phyloP scores from a whole-genome alignment of 805 yeast genomes.

The Nakazawaea sp. region DNA sequence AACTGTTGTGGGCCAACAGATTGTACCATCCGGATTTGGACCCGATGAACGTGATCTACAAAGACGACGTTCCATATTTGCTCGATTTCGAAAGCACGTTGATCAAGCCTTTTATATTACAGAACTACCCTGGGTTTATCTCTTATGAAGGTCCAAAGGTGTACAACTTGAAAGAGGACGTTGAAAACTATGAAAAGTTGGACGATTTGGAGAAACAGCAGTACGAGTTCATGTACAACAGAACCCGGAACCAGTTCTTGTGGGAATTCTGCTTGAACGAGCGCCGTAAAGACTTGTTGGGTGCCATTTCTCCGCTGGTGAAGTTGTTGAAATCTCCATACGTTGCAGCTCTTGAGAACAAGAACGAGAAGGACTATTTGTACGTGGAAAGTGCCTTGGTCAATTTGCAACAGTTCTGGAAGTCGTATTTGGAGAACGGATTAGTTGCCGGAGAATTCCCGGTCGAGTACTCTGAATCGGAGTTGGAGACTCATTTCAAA shows the following conservation, averaged over 20 bases:
- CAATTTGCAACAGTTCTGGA: constrained; percentile 67
- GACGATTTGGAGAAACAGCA: constrained; percentile 72
- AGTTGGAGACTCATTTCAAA: constrained; percentile 48
- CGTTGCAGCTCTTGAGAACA: constrained; percentile 51
- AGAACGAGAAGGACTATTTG: constrained; percentile 50
- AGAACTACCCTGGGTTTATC: constrained; percentile 75
- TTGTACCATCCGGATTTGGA: constrained; percentile 78
- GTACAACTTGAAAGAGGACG: constrained; percentile 66
- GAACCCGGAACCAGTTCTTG: constrained; percentile 85
- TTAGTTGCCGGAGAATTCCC: constrained; percentile 55
- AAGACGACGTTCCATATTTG: constrained; percentile 39
- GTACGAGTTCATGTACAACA: constrained; percentile 77
- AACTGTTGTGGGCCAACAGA: constrained; percentile 64
- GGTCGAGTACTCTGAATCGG: constrained; percentile 49
- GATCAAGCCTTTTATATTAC: constrained; percentile 76
- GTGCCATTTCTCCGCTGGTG: constrained; percentile 75
- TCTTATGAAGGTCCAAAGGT: constrained; percentile 86
- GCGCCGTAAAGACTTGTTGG: constrained; percentile 58
- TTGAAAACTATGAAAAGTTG: constrained; percentile 61
- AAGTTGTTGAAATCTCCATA: constrained; percentile 67
- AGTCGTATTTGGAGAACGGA: constrained; percentile 49
- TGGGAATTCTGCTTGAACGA: constrained; percentile 79
- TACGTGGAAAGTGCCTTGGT: constrained; percentile 60
- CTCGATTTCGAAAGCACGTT: constrained; percentile 79
- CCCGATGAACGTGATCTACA: constrained; percentile 74